phyloP scores from a whole-genome alignment of 2,329 filamentous ascomycete genomes.

The Neoscytalidium dimidiatum region DNA sequence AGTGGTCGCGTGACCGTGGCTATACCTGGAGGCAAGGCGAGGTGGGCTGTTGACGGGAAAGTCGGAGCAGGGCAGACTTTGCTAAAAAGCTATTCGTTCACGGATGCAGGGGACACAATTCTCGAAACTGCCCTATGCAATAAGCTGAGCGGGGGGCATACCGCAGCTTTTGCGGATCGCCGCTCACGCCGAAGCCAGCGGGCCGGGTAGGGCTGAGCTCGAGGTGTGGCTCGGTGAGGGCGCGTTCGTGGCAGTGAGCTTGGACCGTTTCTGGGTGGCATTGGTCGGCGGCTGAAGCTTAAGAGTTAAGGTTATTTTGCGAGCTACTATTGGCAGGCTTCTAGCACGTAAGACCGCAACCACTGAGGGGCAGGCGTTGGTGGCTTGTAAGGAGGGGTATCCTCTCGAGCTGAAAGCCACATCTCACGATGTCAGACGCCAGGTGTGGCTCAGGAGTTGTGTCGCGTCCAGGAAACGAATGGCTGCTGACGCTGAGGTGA shows the following conservation, averaged over 20 bases:
- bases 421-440: background rate
- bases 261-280: background rate
- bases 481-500: slow-evolving; percentile 15
- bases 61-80: too few relatives aligned
- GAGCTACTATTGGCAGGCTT: background rate
- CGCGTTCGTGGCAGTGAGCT: background rate
- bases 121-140: too few relatives aligned
- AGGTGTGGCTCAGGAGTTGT: background rate
- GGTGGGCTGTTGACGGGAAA: too few relatives aligned
- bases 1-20: too few relatives aligned
- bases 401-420: background rate
- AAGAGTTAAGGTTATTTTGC: background rate
- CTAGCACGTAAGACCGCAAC: background rate
- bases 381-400: background rate
- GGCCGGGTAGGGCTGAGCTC: background rate
- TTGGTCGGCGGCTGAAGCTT: background rate
- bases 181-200: background rate
- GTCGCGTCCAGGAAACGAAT: background rate
- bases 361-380: background rate
- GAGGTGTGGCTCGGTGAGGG: background rate
- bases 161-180: background rate
- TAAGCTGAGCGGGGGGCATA: background rate
- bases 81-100: too few relatives aligned
- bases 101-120: too few relatives aligned
- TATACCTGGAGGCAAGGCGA: too few relatives aligned